A percentile compares a stretch with the other conserved stretches of the same genome.
These are phyloP conservation scores for Capronia coronata DNA, from an alignment of 2,329 filamentous ascomycete species.

Conservation along the genomic window DNA sequence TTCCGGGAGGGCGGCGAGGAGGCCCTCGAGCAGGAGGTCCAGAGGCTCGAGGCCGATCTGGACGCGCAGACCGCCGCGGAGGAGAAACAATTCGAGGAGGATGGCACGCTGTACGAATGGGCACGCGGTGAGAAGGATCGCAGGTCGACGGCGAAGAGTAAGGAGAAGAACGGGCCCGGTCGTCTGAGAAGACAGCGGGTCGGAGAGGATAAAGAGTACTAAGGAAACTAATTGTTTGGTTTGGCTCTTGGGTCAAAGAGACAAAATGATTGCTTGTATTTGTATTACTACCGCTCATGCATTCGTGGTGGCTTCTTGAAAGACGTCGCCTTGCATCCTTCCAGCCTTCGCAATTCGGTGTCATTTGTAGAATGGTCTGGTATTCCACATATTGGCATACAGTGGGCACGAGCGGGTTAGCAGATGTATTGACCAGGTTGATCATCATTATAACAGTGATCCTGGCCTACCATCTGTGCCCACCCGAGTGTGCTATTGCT, in stretches of 20 bases:
- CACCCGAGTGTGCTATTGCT: no score
- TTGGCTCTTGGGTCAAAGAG: no score
- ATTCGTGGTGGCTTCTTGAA: no score
- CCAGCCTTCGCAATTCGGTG: neutral
- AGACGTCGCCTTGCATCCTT: neutral
- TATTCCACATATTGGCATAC: no score
- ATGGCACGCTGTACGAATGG: slow-evolving; percentile 26
- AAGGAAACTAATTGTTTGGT: no score
- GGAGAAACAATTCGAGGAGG: slow-evolving; percentile 28
- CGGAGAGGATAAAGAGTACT: slow-evolving; percentile 16
- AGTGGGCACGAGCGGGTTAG: no score
- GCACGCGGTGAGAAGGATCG: slow-evolving; percentile 27
- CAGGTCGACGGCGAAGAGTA: slow-evolving; percentile 23
- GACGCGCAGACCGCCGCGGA: slow-evolving; percentile 45
- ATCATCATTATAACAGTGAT: no score
- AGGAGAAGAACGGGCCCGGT: slow-evolving; percentile 26
- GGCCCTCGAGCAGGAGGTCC: slow-evolving; percentile 58
- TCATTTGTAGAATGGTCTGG: no score
- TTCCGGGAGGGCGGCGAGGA: slow-evolving; percentile 62
- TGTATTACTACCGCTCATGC: neutral
- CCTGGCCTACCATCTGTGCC: no score
- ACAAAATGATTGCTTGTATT: neutral
- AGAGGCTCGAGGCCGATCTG: slow-evolving; percentile 45
- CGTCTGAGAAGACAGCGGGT: slow-evolving; percentile 21
- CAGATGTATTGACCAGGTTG: no score